phyloP scores from a whole-genome alignment of 2,329 filamentous ascomycete genomes.

The Ceratocystis eucalypticola region DNA sequence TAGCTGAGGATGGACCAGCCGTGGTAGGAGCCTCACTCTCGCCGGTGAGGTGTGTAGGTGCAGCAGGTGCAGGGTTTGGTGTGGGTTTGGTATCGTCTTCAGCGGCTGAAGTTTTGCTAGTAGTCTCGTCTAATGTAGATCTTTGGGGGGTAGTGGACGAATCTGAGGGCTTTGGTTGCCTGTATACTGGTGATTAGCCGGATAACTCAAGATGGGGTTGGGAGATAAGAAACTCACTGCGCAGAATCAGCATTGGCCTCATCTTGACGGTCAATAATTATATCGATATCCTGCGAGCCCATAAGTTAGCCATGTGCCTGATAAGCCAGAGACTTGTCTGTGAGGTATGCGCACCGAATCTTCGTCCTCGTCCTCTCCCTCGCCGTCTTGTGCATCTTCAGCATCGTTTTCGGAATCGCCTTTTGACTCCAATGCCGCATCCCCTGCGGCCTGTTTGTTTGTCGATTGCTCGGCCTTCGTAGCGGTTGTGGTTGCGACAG shows the following conservation, averaged over 20 bases:
- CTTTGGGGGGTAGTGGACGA: slow-evolving; percentile 52
- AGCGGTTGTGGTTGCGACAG: slow-evolving; percentile 32
- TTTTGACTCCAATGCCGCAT: not conserved
- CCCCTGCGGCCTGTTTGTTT: not conserved
- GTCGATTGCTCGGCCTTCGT: slow-evolving; percentile 8
- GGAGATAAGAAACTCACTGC: slow-evolving; percentile 32
- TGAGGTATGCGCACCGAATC: slow-evolving; percentile 15
- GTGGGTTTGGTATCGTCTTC: slow-evolving; percentile 11
- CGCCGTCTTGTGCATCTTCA: slow-evolving; percentile 46
- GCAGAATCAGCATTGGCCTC: slow-evolving; percentile 46
- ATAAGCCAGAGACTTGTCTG: not conserved
- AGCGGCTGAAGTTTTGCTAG: slow-evolving; percentile 29
- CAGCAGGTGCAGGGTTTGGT: slow-evolving; percentile 29
- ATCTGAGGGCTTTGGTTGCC: slow-evolving; percentile 49
- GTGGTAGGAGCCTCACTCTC: slow-evolving; percentile 27
- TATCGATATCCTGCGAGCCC: slow-evolving; percentile 47
- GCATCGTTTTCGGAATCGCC: slow-evolving; percentile 39
- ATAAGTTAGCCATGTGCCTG: slow-evolving; percentile 7
- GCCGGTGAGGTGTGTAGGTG: slow-evolving; percentile 25
- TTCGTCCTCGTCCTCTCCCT: slow-evolving; percentile 45
- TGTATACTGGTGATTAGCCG: slow-evolving; percentile 23
- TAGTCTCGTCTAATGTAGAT: slow-evolving; percentile 37
- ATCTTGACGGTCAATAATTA: slow-evolving; percentile 54
- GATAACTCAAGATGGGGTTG: not conserved
- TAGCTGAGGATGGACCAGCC: not conserved